A percentile compares a stretch with the other conserved stretches of the same genome.
Conservation (phyloP, 305 asterid species). For the Salvia sclarea region DNA sequence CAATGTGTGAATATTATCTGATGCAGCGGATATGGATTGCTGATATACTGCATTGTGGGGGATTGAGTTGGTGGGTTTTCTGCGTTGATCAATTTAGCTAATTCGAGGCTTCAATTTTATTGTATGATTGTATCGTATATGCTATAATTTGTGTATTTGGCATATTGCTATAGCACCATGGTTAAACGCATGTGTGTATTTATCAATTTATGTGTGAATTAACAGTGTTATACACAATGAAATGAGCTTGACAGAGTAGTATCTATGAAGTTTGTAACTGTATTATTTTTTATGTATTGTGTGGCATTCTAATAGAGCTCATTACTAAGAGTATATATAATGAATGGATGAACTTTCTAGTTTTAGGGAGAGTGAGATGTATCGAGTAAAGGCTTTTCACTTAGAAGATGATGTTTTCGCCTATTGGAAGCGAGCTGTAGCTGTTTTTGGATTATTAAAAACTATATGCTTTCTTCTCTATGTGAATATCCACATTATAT, state of each 20-base stretch:
- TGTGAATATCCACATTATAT: background rate
- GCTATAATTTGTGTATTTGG: background rate
- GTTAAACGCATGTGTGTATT: too few species aligned
- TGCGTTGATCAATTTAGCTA: background rate
- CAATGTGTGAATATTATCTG: background rate
- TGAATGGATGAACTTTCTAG: background rate
- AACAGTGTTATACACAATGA: background rate
- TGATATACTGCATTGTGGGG: background rate
- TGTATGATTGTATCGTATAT: background rate
- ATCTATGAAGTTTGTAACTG: background rate
- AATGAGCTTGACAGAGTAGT: background rate
- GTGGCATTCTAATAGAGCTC: background rate
- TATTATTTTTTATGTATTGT: background rate
- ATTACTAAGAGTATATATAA: background rate
- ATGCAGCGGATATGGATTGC: background rate
- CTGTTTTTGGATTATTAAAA: too few species aligned
- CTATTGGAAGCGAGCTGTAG: too few species aligned
- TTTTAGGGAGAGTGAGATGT: background rate
- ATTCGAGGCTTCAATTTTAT: background rate
- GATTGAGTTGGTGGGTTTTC: slow-evolving; percentile 1
- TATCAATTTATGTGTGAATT: background rate
- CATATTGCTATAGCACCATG: too few species aligned
- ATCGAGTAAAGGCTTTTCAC: background rate
- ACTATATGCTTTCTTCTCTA: too few species aligned
- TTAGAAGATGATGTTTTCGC: too few species aligned